These are phyloP conservation scores for Aspergillus ellipticus DNA, from an alignment of 495 filamentous ascomycete species.

Conservation along the genomic window DNA sequence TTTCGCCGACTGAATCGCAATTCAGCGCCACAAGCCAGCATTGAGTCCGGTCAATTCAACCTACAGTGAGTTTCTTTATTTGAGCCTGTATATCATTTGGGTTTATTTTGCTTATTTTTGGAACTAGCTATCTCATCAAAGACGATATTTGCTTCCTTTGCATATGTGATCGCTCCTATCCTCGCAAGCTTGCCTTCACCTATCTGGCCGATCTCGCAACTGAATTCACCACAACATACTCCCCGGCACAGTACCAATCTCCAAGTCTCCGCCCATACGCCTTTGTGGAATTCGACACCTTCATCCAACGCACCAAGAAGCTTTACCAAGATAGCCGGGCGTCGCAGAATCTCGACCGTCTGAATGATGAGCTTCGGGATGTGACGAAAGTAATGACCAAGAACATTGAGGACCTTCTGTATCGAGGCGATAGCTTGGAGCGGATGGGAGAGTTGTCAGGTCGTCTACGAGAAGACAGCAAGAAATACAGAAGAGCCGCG, in stretches of 20 bases:
- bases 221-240: constrained; percentile 90
- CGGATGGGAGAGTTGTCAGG: constrained; percentile 94
- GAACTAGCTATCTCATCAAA: constrained; percentile 74
- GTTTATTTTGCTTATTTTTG: neutral
- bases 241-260: constrained; percentile 63
- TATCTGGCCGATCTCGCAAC: constrained; percentile 89
- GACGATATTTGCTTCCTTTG: constrained; percentile 82
- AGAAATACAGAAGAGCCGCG: constrained; percentile 87
- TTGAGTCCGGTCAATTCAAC: constrained; percentile 81
- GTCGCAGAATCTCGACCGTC: constrained; percentile 75
- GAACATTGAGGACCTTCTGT: constrained; percentile 98
- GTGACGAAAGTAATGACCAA: constrained; percentile 99
- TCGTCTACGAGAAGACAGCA: constrained; percentile 82
- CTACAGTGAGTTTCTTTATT: constrained; percentile 70
- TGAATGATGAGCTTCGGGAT: constrained; percentile 94
- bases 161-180: constrained; percentile 90
- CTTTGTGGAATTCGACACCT: constrained; percentile 97
- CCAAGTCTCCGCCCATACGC: constrained; percentile 84
- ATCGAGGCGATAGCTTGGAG: constrained; percentile 91
- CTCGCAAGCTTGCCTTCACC: constrained; percentile 96
- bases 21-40: constrained; percentile 84
- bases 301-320: constrained; percentile 87
- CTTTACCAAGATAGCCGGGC: constrained; percentile 93
- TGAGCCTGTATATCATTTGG: neutral
- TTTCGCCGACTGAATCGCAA: constrained; percentile 81